phyloP scores from a whole-genome alignment of 2,329 filamentous ascomycete species.

The Colletotrichum echinochloae region DNA sequence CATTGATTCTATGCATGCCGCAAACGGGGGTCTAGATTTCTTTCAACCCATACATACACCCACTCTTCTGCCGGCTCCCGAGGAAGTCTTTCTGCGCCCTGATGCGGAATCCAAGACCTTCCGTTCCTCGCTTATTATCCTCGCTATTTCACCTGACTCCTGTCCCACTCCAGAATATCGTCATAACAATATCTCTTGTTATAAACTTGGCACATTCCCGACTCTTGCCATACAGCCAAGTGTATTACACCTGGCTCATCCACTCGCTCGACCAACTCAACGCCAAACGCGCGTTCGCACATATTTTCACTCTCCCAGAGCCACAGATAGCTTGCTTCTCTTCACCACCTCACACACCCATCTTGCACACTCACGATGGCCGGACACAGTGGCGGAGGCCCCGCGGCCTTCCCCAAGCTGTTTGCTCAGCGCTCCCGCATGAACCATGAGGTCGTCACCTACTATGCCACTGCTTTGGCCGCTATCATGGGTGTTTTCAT shows the following conservation, averaged over 20 bases:
- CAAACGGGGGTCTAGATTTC: neutral
- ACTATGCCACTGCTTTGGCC: slow-evolving; percentile 42
- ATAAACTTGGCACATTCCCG: slow-evolving; percentile 28
- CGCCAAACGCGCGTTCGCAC: neutral
- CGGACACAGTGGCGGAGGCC: slow-evolving; percentile 12
- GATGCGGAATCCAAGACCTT: slow-evolving; percentile 1
- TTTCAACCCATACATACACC: neutral
- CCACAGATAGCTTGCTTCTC: slow-evolving; percentile 1
- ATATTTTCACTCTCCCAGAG: neutral
- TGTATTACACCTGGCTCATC: neutral
- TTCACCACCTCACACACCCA: neutral
- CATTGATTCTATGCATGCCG: neutral
- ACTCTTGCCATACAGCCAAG: neutral
- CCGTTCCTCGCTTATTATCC: slow-evolving; percentile 1
- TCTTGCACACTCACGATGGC: slow-evolving; percentile 19
- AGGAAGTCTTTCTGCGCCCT: neutral
- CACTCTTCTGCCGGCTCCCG: neutral
- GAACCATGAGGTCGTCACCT: slow-evolving; percentile 45
- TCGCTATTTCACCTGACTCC: neutral
- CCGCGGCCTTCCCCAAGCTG: slow-evolving; percentile 13
- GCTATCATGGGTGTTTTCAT: slow-evolving; percentile 32
- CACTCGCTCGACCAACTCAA: too few relatives aligned
- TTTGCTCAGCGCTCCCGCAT: slow-evolving; percentile 41
- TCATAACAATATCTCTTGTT: slow-evolving; percentile 13
- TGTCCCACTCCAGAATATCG: neutral